Base-by-base conservation (phyloP, 78 protist genomes). In the Pelomyxa schiedti region DNA sequence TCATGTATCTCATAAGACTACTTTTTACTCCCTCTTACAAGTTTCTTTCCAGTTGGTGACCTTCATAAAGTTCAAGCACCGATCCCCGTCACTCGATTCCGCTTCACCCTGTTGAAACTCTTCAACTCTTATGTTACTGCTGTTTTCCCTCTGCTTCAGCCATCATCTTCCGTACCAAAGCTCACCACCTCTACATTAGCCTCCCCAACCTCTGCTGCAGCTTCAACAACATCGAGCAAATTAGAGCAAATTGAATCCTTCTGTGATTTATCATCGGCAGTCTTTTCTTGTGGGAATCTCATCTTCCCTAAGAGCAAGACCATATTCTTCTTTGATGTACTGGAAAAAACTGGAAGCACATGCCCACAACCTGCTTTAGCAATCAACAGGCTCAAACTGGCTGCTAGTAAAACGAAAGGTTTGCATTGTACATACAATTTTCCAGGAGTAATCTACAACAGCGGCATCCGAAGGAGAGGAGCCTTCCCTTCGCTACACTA, bases 221-320 rank as follows among this genome's bases (percentile, higher is more conserved):
- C 40, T 7, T 36, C 63, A 37, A 41, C 4, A 4, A 70, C 35
- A 41, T 70, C 7, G 74, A 53, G 7, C 52, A 37, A 30, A 70
- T 4, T 4, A 35, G 35, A n/a, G n/a, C n/a, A n/a, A n/a, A n/a
- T n/a, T n/a, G n/a, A n/a, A n/a, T n/a, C n/a, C 73, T 32, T 16
- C 66, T 63, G 70, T 22, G 26, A 67, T 43, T 29, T 73, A 36
- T 28, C 66, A 38, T 52, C 26, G 67, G 7, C 70, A 5, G 5
- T 73, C 5, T 22, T 35, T 3, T 24, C 3, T 63, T 4, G 66
- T 5, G 35, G 76, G 26, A 16, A 16, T 4, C 16, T 73, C 35
- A 8, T 73, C 72, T 73, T 73, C 76, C 76, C 42, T 67, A 73
- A n/a, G 24, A 52, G 43, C 58, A 73, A 73, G 76, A 8, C 52